These are phyloP conservation scores for Scleroderma citrinum DNA, from an alignment of 768 basidiomycete genomes.

Conservation along the genomic window DNA sequence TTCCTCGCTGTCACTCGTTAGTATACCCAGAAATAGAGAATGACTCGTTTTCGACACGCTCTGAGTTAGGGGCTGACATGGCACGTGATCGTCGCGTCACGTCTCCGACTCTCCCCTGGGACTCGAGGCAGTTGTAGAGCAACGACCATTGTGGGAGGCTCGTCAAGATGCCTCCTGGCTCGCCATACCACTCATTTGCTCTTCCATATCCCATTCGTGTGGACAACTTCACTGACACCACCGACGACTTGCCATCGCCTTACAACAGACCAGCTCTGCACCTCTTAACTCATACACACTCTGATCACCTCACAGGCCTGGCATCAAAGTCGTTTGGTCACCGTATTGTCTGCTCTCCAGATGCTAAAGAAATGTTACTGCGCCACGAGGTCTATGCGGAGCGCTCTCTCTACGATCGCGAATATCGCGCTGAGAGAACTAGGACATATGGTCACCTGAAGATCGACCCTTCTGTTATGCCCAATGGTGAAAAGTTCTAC, in stretches of 20 bases:
- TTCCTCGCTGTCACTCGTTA: no score
- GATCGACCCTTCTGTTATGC: conserved; percentile 40
- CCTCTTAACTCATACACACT: conserved; percentile 86
- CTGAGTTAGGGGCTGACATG: no score
- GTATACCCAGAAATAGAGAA: no score
- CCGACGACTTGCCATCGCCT: conserved; percentile 28
- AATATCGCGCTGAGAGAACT: conserved; percentile 19
- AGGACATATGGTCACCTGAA: conserved; percentile 67
- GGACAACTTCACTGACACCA: conserved; percentile 63
- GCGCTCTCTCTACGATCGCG: conserved; percentile 49
- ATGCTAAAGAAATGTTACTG: conserved; percentile 84
- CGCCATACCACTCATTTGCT: conserved; percentile 72
- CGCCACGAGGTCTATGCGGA: conserved; percentile 67
- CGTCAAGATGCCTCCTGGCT: conserved; percentile 60
- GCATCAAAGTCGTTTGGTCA: conserved; percentile 69
- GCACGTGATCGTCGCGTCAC: no score
- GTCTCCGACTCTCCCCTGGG: no score
- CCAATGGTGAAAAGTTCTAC: conserved; percentile 45
- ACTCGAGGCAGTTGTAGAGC: no score
- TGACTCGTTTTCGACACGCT: no score
- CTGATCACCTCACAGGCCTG: conserved; percentile 81
- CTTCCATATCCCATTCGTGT: conserved; percentile 81
- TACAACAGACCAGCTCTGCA: conserved; percentile 44
- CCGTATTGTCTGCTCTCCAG: conserved; percentile 68
- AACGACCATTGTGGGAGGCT: no score